These are phyloP conservation scores for Selenicereus undatus DNA, from an alignment of 148 eudicot species.

Conservation along the genomic window DNA sequence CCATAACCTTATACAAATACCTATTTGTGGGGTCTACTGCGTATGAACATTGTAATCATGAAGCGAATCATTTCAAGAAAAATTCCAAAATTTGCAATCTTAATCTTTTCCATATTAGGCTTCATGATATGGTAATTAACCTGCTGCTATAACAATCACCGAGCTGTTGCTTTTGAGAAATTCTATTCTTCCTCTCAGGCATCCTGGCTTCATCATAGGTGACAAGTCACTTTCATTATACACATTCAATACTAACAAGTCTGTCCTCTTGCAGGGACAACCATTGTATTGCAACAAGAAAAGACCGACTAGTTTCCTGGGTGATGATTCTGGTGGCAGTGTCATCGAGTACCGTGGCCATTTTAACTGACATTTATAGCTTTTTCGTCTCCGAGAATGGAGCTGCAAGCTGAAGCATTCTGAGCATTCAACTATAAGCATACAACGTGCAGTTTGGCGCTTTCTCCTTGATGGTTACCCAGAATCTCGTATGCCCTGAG, in stretches of 20 bases:
- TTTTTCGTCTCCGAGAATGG: conserved; percentile 28
- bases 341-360: conserved; percentile 70
- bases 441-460: background rate
- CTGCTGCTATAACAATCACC: background rate
- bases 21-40: background rate
- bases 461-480: background rate
- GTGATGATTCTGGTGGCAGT: conserved; percentile 68
- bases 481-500: background rate
- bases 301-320: conserved; percentile 66
- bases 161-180: too few relatives aligned
- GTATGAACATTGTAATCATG: background rate
- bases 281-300: conserved; percentile 54
- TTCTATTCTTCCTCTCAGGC: too few relatives aligned
- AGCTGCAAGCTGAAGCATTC: conserved; percentile 16
- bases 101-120: background rate
- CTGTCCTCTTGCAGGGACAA: conserved; percentile 45
- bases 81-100: background rate
- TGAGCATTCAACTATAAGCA: background rate
- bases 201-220: too few relatives aligned
- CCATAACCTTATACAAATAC: background rate
- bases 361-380: conserved; percentile 63
- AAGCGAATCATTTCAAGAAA: background rate
- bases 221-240: too few relatives aligned
- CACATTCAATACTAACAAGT: background rate
- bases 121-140: background rate